phyloP scores from a whole-genome alignment of 305 asterid genomes.

The Solanum hybrid region DNA sequence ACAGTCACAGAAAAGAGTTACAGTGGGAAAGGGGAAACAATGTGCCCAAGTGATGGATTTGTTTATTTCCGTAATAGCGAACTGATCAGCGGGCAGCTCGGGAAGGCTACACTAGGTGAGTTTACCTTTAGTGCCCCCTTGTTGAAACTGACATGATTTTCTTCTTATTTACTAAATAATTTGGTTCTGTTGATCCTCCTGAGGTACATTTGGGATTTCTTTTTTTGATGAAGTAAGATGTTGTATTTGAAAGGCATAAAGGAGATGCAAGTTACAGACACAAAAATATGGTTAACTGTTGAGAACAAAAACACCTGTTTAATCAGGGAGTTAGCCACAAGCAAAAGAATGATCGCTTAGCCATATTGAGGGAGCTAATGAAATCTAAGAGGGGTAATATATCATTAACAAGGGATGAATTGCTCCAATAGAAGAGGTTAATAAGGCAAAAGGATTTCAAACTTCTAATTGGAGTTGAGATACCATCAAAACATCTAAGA shows the following conservation, averaged over 20 bases:
- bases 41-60: constrained; percentile 88
- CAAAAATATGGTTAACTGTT: neutral
- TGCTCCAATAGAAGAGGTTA: neutral
- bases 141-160: neutral
- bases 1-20: constrained; percentile 71
- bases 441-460: neutral
- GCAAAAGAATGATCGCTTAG: neutral
- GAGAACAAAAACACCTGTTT: neutral
- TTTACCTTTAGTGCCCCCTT: neutral
- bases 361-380: neutral
- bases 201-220: neutral
- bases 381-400: neutral
- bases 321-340: neutral
- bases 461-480: neutral
- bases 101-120: constrained; percentile 94
- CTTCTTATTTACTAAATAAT: neutral
- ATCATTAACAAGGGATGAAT: neutral
- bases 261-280: neutral
- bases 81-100: constrained; percentile 92
- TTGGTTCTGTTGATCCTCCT: neutral
- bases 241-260: neutral
- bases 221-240: neutral
- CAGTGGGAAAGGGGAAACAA: constrained; percentile 39
- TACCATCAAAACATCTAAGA: neutral
- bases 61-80: constrained; percentile 89